These are phyloP conservation scores for Paraphaeosphaeria minitans DNA, from an alignment of 2,329 filamentous ascomycete genomes.

Conservation along the genomic window DNA sequence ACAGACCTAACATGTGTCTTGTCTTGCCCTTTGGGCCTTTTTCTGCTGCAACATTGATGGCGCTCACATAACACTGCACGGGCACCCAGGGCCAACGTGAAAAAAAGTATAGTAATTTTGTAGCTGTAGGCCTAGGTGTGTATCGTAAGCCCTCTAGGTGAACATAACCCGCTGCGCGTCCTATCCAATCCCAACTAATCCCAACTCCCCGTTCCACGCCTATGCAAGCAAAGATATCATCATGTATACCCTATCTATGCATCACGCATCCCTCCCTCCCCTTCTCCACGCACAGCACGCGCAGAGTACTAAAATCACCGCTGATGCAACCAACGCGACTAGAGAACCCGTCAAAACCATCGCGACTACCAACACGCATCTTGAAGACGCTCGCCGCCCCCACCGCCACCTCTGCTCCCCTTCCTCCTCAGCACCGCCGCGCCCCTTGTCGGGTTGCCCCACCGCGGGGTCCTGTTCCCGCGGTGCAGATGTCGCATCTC, in stretches of 20 bases:
- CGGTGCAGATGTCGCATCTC: neutral
- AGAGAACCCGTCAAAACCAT: neutral
- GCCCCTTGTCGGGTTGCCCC: conserved; percentile 26
- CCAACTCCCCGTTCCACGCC: neutral
- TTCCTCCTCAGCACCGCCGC: conserved; percentile 35
- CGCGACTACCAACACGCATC: neutral
- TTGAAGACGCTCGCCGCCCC: neutral
- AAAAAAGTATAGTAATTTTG: no score
- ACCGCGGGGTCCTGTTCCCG: conserved; percentile 6
- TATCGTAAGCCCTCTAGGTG: neutral
- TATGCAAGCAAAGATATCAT: neutral
- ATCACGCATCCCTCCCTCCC: no score
- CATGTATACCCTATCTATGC: neutral
- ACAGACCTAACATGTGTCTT: no score
- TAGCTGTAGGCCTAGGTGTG: neutral
- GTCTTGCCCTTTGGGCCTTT: no score
- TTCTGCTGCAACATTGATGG: no score
- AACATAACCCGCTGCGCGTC: neutral
- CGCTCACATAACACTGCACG: no score
- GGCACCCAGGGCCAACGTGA: no score
- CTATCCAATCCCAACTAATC: neutral
- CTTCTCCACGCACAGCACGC: no score
- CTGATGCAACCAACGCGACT: neutral
- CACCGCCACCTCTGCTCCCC: neutral
- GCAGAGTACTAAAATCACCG: neutral